Base-by-base conservation (phyloP, 177 flowering plant genomes). In the Vitis hybrid region DNA sequence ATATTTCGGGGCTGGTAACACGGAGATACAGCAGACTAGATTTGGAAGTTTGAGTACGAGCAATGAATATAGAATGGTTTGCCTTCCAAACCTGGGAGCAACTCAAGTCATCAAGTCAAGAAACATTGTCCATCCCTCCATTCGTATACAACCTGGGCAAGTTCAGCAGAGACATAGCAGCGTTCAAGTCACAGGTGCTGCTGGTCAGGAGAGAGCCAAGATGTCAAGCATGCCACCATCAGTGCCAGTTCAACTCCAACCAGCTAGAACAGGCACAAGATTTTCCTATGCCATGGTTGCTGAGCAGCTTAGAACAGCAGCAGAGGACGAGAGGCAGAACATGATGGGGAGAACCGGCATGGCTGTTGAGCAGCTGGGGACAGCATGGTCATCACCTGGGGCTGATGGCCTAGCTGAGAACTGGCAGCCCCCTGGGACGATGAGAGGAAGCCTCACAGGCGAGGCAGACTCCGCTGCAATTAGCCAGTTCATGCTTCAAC, bases 11-110 rank as follows among this genome's bases (percentile, higher is more conserved):
- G 59, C 82, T 49, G 68, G 52, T 66, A 62, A 56, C 64, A 60
- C 71, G 64, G 78, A 61, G 66, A 49, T 80, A 49, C 87, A 82
- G n/a, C 80, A 69, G 52, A 11, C 61, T 52, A 78, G 72, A 46
- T 24, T 58, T 67, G 82, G 64, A 14, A 68, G 71, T 67, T 56
- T 69, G 50, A n/a, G 67, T 35, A 5, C 46, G n/a, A 70, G 46
- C 68, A 75, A 56, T 70, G 81, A 77, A 32, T 59, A 49, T 63
- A 74, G 80, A 15, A 76, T 70, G 52, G 68, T 64, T 70, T 69
- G 69, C 65, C 71, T 56, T 72, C 72, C 78, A 52, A 13, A 15
- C 16, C 6, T 11, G 14, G 16, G 16, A 52, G 16, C 14, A 4
- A 4, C 56, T 12, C 14, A 15, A 12, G 56, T 15, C 6, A 52